Evolutionary conservation across 306 rosid species (phyloP).

Genomic region (Glycyrrhiza uralensis): DNA sequence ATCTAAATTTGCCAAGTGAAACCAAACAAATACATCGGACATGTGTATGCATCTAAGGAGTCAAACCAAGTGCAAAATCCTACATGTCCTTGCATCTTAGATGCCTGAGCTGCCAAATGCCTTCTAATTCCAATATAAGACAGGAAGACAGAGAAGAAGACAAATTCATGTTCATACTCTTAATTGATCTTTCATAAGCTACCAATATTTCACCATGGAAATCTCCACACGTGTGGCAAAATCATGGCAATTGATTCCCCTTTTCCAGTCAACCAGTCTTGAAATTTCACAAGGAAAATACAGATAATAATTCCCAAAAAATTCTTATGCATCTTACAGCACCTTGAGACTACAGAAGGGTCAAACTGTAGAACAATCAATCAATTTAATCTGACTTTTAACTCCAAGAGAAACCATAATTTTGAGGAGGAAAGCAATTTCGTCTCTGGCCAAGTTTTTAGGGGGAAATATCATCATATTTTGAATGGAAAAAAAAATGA

Average conservation of each 20-base stretch:
- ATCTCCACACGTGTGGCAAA: background rate
- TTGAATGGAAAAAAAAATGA: background rate
- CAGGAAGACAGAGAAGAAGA: background rate
- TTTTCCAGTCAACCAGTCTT: background rate
- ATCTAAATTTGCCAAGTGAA: background rate
- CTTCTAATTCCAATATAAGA: background rate
- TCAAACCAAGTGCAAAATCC: background rate
- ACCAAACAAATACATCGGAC: background rate
- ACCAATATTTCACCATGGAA: background rate
- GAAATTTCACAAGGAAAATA: background rate
- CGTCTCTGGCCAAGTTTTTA: background rate
- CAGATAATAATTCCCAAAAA: background rate
- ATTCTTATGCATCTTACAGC: background rate
- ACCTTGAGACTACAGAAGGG: background rate
- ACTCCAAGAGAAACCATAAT: background rate
- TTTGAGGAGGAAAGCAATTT: background rate
- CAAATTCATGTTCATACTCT: background rate
- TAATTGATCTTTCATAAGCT: background rate
- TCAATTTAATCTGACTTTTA: background rate
- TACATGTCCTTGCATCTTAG: background rate
- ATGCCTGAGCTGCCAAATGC: background rate
- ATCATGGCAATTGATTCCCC: background rate
- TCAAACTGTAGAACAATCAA: background rate
- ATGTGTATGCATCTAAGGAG: background rate
- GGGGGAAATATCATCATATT: background rate